Evolutionary conservation across 2,329 filamentous ascomycete genomes (phyloP).

Genomic region (Aspergillus felis): DNA sequence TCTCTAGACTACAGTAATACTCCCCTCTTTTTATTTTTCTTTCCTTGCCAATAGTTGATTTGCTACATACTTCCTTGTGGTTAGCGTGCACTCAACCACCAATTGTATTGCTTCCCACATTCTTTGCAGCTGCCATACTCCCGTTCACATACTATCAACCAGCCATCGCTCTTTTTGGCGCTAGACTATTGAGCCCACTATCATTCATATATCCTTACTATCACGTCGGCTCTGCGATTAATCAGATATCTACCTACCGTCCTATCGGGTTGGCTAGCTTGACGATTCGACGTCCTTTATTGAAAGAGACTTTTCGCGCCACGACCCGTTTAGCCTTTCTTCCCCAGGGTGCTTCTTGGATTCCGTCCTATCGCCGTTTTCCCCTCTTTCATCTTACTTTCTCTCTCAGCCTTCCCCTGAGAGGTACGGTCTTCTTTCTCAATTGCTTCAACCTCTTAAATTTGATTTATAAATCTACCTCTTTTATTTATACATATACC

Average conservation of each 20-base stretch:
- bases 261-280: neutral
- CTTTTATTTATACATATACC: neutral
- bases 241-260: neutral
- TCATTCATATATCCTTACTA: neutral
- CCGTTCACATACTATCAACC: neutral
- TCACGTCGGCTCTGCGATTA: conserved; percentile 1
- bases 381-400: neutral
- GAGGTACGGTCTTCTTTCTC: neutral
- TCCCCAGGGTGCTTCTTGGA: neutral
- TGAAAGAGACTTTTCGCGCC: neutral
- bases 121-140: neutral
- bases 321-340: neutral
- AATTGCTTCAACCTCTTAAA: neutral
- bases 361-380: neutral
- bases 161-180: neutral
- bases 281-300: neutral
- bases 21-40: conserved; percentile 1
- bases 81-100: neutral
- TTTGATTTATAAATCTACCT: neutral
- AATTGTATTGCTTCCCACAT: conserved; percentile 1
- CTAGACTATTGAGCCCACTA: conserved; percentile 1
- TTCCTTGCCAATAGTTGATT: neutral
- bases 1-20: neutral
- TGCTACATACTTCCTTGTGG: conserved; percentile 1
- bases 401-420: neutral